Percentiles rank a stretch among this genome's conserved stretches.
Conservation (phyloP, 768 basidiomycete genomes). For the Agaricus subrufescens region DNA sequence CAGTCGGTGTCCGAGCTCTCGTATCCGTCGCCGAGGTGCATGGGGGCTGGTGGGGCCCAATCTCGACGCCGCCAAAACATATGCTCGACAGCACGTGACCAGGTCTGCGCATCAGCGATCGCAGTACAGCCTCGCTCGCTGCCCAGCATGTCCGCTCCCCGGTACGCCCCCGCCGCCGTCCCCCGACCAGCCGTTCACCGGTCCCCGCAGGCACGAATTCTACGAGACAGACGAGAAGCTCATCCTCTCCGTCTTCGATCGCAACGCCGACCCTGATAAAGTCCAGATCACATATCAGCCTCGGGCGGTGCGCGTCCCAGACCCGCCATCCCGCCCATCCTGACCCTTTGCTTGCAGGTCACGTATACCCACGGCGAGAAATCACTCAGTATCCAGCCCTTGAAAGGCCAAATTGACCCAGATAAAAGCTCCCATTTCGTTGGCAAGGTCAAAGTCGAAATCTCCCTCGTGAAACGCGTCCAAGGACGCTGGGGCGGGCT, state of each 20-base stretch:
- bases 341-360: conserved; percentile 30
- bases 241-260: conserved; percentile 74
- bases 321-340: neutral
- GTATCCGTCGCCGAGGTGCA: conserved; percentile 27
- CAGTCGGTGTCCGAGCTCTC: conserved; percentile 43
- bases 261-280: conserved; percentile 61
- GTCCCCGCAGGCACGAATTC: conserved; percentile 64
- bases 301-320: conserved; percentile 44
- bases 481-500: conserved; percentile 72
- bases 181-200: neutral
- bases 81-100: too few relatives aligned
- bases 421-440: conserved; percentile 59
- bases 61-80: too few relatives aligned
- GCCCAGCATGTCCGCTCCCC: conserved; percentile 28
- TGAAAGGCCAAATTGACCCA: conserved; percentile 77
- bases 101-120: too few relatives aligned
- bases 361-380: conserved; percentile 68
- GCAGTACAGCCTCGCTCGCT: too few relatives aligned
- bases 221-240: conserved; percentile 81
- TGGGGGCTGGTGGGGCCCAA: neutral
- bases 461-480: conserved; percentile 66
- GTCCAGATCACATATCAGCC: conserved; percentile 62
- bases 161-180: conserved; percentile 19
- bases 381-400: conserved; percentile 66
- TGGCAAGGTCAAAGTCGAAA: conserved; percentile 85